Percentiles rank a stretch among this genome's conserved stretches.
These are phyloP conservation scores for Pseudocercospora vitis DNA, from an alignment of 2,329 filamentous ascomycete species.

Conservation along the genomic window DNA sequence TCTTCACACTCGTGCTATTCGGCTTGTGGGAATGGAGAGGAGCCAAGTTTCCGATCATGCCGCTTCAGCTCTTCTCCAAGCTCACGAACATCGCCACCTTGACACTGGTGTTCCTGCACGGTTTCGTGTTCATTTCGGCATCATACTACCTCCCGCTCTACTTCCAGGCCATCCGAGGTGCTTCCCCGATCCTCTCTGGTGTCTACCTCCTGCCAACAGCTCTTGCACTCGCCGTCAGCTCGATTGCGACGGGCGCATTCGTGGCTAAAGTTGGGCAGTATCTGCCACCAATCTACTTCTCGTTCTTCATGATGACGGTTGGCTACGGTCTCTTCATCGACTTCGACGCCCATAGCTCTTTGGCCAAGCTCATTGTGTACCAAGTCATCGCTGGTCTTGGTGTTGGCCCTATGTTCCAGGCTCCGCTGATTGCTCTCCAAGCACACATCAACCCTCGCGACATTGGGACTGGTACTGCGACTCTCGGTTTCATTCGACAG, in stretches of 20 bases:
- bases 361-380: slow-evolving; percentile 48
- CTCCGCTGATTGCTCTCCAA: slow-evolving; percentile 67
- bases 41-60: slow-evolving; percentile 77
- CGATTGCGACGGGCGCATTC: slow-evolving; percentile 40
- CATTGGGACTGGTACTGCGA: slow-evolving; percentile 67
- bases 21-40: slow-evolving; percentile 70
- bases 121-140: slow-evolving; percentile 71
- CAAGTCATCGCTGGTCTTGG: slow-evolving; percentile 65
- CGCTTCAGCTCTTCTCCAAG: slow-evolving; percentile 66
- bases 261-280: slow-evolving; percentile 51
- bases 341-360: slow-evolving; percentile 37
- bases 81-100: slow-evolving; percentile 67
- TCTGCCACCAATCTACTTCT: slow-evolving; percentile 53
- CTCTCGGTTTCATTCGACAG: slow-evolving; percentile 67
- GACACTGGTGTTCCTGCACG: slow-evolving; percentile 68
- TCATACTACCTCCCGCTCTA: slow-evolving; percentile 83
- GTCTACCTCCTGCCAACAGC: slow-evolving; percentile 53
- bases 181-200: slow-evolving; percentile 68
- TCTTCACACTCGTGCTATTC: slow-evolving; percentile 62
- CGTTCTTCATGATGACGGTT: slow-evolving; percentile 41
- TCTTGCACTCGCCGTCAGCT: slow-evolving; percentile 36
- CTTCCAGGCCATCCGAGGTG: slow-evolving; percentile 73
- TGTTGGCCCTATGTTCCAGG: slow-evolving; percentile 67
- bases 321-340: slow-evolving; percentile 43
- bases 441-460: slow-evolving; percentile 61